phyloP scores from a whole-genome alignment of 345 rosid species.

The Salix purpurea region DNA sequence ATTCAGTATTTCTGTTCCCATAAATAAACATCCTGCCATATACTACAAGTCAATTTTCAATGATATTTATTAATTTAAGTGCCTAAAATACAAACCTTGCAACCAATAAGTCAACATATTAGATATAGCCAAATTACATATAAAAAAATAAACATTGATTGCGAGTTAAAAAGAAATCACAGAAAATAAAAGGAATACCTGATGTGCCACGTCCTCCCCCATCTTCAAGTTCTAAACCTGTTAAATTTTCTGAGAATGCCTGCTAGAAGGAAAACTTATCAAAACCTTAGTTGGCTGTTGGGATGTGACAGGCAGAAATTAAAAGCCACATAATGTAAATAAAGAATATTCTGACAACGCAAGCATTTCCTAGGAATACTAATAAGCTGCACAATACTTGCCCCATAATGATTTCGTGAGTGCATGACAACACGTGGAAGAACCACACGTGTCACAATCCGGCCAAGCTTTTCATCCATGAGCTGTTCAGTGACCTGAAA shows the following conservation, averaged over 20 bases:
- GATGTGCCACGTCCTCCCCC: constrained; percentile 99
- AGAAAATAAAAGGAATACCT: constrained; percentile 33
- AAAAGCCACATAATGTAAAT: constrained; percentile 1
- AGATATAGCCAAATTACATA: not conserved
- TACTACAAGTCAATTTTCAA: not conserved
- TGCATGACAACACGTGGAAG: constrained; percentile 98
- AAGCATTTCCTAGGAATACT: not conserved
- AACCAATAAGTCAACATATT: not conserved
- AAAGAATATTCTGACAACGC: not conserved
- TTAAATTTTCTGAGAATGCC: constrained; percentile 93
- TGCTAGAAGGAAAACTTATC: constrained; percentile 25
- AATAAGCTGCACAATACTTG: constrained; percentile 12
- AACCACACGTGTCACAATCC: constrained; percentile 88
- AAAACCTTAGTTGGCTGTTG: constrained; percentile 6
- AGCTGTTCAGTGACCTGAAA: constrained; percentile 74
- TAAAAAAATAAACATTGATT: not conserved
- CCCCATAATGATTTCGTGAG: constrained; percentile 96
- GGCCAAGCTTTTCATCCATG: constrained; percentile 91
- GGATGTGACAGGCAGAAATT: constrained; percentile 4
- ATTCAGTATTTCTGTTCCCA: not conserved
- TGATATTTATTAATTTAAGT: not conserved
- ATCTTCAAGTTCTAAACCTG: constrained; percentile 97
- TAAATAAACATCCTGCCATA: not conserved
- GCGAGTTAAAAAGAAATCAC: not conserved
- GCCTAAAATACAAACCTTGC: not conserved